Conservation (phyloP, 75 land plant species). For the Picea glauca region DNA sequence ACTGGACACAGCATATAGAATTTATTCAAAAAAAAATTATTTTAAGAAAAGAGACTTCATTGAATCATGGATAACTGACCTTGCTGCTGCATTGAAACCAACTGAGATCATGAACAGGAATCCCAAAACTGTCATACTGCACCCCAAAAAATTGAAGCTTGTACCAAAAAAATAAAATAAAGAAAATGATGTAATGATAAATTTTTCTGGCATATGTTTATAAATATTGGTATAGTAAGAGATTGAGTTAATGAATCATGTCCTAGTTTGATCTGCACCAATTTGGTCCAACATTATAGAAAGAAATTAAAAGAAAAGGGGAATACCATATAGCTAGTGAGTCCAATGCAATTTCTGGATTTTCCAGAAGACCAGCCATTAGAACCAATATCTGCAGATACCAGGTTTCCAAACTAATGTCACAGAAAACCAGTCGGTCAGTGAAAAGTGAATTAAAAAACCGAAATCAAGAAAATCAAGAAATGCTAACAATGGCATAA, state of each 20-base stretch:
- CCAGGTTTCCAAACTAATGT: conserved; percentile 60
- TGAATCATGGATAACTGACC: conserved; percentile 23
- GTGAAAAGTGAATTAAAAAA: neutral
- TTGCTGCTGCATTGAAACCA: conserved; percentile 74
- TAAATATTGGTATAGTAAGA: too few species aligned
- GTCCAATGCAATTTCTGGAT: conserved; percentile 45
- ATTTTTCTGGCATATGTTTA: too few species aligned
- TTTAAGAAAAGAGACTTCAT: too few species aligned
- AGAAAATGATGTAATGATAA: too few species aligned
- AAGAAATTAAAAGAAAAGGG: neutral
- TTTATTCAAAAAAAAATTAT: too few species aligned
- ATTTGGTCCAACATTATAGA: too few species aligned
- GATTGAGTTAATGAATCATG: too few species aligned
- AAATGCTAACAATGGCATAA: too few species aligned
- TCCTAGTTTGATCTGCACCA: too few species aligned
- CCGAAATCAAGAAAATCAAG: neutral
- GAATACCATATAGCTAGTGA: conserved; percentile 52
- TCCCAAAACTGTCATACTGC: conserved; percentile 52
- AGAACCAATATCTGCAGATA: conserved; percentile 52
- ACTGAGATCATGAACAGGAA: conserved; percentile 67
- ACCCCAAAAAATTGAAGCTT: neutral
- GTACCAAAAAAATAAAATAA: too few species aligned
- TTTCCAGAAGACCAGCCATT: conserved; percentile 39
- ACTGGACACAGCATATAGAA: conserved; percentile 15
- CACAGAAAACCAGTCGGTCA: neutral